Evolutionary conservation across 345 rosid genomes (phyloP), one percentile per base, ranked within the genome.

Genomic region (Balakata baccata): DNA sequence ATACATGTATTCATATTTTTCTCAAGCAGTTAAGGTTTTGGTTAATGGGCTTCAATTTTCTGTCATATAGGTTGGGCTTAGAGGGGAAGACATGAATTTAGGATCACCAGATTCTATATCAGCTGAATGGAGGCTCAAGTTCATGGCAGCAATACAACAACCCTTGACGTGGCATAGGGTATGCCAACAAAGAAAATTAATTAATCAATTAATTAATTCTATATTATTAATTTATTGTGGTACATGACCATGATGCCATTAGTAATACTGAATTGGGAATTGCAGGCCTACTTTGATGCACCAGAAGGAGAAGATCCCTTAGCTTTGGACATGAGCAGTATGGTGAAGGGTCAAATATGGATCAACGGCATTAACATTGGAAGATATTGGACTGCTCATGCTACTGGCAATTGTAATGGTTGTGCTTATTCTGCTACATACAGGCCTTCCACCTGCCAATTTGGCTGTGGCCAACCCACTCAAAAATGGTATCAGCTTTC

Each of bases 381-480:
- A 56, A 80, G 83, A 68, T 80, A 75, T 12, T 80, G 79, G 74
- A 72, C 37, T 11, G 46, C 56, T 25, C 3, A 38, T 37, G 79
- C 79, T 16, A 37, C 29, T n/a, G 82, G 82, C 18, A 75, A 75
- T 37, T 75, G 79, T 73, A 75, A 9, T 45, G 77, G 68, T 2
- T 80, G 82, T 41, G 29, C 39, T 29, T 79, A 79, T 52, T 60
- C 64, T 0, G 79, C 65, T 1, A 79, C 76, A 0, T 71, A 38
- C 53, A 50, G 82, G 23, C 82, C 73, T 2, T 7, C 59, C 7
- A 72, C 53, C 38, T 75, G 77, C 74, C 79, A 75, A 25, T 23
- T 80, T 49, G 82, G 79, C 5, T 80, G 82, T 71, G 82, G 74
- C 23, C 62, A 68, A 23, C 79, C 79, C 9, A 75, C 79, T 54